These are phyloP conservation scores for Allium cepa DNA, from an alignment of 106 monocot species.

Conservation along the genomic window DNA sequence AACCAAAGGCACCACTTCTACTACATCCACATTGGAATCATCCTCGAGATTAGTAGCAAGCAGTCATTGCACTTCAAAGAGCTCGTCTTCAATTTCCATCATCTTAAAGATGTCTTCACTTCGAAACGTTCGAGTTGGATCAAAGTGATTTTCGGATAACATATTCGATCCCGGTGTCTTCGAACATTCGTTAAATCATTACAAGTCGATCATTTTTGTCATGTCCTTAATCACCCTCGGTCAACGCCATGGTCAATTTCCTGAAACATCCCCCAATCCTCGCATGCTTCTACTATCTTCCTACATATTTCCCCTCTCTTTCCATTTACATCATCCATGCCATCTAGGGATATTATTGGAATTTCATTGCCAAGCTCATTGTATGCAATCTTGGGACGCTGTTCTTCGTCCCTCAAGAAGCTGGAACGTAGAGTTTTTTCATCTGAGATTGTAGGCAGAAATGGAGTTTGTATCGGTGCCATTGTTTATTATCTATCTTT, in stretches of 20 bases:
- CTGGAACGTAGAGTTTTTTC: slow-evolving; percentile 38
- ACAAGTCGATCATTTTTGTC: slow-evolving; percentile 19
- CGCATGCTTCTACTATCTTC: slow-evolving; percentile 64
- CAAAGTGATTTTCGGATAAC: too few species aligned
- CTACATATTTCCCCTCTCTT: slow-evolving; percentile 34
- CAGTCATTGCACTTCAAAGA: too few species aligned
- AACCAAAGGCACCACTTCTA: too few species aligned
- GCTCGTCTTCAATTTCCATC: too few species aligned
- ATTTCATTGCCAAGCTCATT: slow-evolving; percentile 56
- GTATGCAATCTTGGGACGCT: slow-evolving; percentile 66
- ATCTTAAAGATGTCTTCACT: too few species aligned
- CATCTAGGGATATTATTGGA: slow-evolving; percentile 53
- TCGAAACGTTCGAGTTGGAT: too few species aligned
- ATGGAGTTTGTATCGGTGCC: slow-evolving; percentile 5
- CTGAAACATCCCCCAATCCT: slow-evolving; percentile 94
- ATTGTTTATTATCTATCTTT: not conserved
- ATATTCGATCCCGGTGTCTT: too few species aligned
- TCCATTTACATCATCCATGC: slow-evolving; percentile 27
- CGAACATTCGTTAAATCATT: too few species aligned
- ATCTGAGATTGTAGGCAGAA: slow-evolving; percentile 36
- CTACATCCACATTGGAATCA: too few species aligned
- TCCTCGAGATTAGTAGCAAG: too few species aligned
- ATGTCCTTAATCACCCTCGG: slow-evolving; percentile 46
- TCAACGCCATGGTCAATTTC: slow-evolving; percentile 81
- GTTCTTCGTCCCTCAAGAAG: slow-evolving; percentile 71